Conservation (phyloP, 768 basidiomycete genomes). For the Cytidiella melzeri region DNA sequence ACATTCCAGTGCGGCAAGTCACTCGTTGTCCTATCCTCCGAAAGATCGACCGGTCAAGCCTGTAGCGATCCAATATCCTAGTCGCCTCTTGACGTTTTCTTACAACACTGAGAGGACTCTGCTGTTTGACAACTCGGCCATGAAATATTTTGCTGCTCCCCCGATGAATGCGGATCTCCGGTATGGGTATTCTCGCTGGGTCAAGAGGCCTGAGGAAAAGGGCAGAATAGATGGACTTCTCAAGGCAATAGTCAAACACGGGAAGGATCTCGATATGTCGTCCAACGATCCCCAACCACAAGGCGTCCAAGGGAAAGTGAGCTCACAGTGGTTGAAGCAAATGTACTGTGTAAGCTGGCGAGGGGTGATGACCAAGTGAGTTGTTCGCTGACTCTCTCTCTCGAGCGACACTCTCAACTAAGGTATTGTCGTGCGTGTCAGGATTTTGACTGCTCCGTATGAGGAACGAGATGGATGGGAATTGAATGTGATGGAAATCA, state of each 20-base stretch:
- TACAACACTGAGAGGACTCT: conserved; percentile 51
- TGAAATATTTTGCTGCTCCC: conserved; percentile 68
- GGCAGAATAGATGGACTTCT: conserved; percentile 67
- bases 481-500: conserved; percentile 73
- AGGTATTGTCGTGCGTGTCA: conserved; percentile 23
- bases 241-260: conserved; percentile 44
- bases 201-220: conserved; percentile 54
- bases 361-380: conserved; percentile 81
- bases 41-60: conserved; percentile 7
- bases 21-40: conserved; percentile 4
- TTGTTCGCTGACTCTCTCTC: conserved; percentile 1
- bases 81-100: conserved; percentile 65
- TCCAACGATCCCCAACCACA: not conserved
- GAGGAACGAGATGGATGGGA: conserved; percentile 78
- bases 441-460: conserved; percentile 77
- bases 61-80: conserved; percentile 63
- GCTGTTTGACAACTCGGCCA: conserved; percentile 59
- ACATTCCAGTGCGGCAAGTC: not conserved
- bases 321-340: conserved; percentile 32
- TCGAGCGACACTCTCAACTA: not conserved
- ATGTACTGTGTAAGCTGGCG: conserved; percentile 68
- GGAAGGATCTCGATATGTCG: conserved; percentile 24
- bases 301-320: conserved; percentile 18
- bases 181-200: conserved; percentile 72
- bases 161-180: conserved; percentile 59